phyloP scores from a whole-genome alignment of 768 basidiomycete genomes.

The Dacryopinax primogenitus region DNA sequence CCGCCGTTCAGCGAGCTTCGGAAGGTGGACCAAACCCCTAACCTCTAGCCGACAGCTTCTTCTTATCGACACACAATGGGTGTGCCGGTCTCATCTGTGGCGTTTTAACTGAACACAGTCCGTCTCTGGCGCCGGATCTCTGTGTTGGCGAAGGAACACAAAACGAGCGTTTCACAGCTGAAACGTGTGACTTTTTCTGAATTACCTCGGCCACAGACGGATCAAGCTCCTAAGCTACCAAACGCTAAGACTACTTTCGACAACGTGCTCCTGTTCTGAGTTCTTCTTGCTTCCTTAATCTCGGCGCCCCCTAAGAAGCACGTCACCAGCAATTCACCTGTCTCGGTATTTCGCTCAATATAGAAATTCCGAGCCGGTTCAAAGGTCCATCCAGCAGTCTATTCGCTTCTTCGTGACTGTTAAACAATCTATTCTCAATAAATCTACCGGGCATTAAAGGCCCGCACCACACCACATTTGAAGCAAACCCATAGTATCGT shows the following conservation, averaged over 20 bases:
- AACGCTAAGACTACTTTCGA: neutral
- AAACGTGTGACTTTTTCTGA: neutral
- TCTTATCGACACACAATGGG: neutral
- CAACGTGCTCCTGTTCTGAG: neutral
- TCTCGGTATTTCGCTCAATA: neutral
- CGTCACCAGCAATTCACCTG: neutral
- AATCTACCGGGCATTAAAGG: neutral
- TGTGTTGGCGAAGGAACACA: too few relatives aligned
- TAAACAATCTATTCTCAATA: neutral
- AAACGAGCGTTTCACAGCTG: neutral
- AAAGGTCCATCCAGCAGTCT: constrained; percentile 1
- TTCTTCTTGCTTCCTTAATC: constrained; percentile 2
- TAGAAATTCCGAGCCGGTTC: neutral
- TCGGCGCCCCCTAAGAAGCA: constrained; percentile 6
- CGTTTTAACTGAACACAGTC: too few relatives aligned
- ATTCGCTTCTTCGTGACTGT: neutral
- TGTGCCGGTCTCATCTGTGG: too few relatives aligned
- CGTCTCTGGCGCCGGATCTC: too few relatives aligned
- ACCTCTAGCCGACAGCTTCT: too few relatives aligned
- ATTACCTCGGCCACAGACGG: neutral
- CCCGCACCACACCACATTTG: too few relatives aligned
- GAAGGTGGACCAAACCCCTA: neutral
- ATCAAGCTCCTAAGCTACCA: constrained; percentile 4
- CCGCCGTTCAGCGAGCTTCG: neutral
- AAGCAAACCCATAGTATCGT: neutral